Evolutionary conservation across 176 grass and related monocot species (phyloP), one percentile per base, ranked within the genome.

Genomic region (Triticum monococcum): DNA sequence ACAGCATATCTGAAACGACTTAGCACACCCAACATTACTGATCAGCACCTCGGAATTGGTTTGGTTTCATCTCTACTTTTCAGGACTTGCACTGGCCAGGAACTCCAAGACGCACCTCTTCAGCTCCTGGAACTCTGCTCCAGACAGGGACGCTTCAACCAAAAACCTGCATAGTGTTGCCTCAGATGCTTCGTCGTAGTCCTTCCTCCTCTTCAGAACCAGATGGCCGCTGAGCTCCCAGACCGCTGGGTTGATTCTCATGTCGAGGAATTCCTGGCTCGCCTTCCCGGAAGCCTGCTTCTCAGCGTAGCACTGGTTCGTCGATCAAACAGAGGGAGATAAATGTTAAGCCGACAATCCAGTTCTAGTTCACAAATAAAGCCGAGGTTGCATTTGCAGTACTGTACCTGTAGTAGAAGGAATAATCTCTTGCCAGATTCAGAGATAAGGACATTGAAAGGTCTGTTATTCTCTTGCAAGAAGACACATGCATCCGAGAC

Each of bases 161-260:
- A 98, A 81, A 87, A 96, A 86, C 26, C 89, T 79, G 87, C 75
- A 79, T 25, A 94, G 18, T 63, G 25, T 93, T 28, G 75, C 79
- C 62, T 91, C 96, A 0, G 85, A 91, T 18, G 86, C 87, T 82
- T 94, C 92, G 0, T 94, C 87, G 3, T 96, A 98, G 57, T 92
- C 90, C 76, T 91, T 91, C 79, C 82, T 94, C 66, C 80, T 86
- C 89, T 98, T 96, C 78, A 94, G 79, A 22, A 98, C 92, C 75
- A 98, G 36, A 85, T 98, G 97, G 20, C 97, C 94, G 80, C 96
- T 91, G 31, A 96, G 88, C 79, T 98, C 96, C 93, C 97, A 96
- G 3, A 89, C 85, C 22, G 92, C 97, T 14, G 97, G 97, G 43
- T 92, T 98, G 40, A 96, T 94, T 84, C 84, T 86, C 81, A 84